Base-by-base conservation (phyloP, 371 early-diverging fungal genomes). In the Mucor indicus region DNA sequence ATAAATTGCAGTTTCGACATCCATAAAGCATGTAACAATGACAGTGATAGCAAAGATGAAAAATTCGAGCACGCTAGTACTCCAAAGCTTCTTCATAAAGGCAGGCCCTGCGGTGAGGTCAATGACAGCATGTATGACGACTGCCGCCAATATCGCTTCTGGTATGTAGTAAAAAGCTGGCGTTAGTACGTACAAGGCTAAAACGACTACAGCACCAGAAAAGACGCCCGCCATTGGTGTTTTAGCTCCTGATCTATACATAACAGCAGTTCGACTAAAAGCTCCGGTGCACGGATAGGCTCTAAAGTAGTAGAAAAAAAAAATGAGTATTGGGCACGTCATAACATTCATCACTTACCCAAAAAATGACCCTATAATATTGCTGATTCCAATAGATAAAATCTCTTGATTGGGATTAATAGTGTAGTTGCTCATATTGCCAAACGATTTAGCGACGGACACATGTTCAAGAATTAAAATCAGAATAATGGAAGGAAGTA, bases 221-320 rank as follows among this genome's bases (percentile, higher is more conserved):
- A 91, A 80, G 21, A 89, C 58, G 13, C 90, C 88, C 2, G 90
- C 88, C 5, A 90, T 57, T 0, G 96, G 93, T 0, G 93, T 88
- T 35, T 84, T 75, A 16, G 86, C 91, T 5, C 93, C 92, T 15
- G 87, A 82, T 43, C 82, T 69, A 33, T 80, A 67, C 75, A 90
- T 91, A 53, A 94, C 80, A 11, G 93, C 90, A 0, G 91, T 86
- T 39, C 96, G 84, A 16, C 90, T 89, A 60, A 96, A 93, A 1
- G 92, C 89, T n/a, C 94, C 95, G 16, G 92, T 91, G 7, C 86
- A 83, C 10, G 95, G 90, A 64, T 85, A 92, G 0, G 84, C 88
- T 10, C 89, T 85, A 36, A 44, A 32, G 22, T 44, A 31, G 10
- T 23, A 12, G 36, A 16, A 44, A 12, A 24, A 2, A 44, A 22